Base-by-base conservation (phyloP, 2,329 filamentous ascomycete species). In the Fusarium cyanostomum region DNA sequence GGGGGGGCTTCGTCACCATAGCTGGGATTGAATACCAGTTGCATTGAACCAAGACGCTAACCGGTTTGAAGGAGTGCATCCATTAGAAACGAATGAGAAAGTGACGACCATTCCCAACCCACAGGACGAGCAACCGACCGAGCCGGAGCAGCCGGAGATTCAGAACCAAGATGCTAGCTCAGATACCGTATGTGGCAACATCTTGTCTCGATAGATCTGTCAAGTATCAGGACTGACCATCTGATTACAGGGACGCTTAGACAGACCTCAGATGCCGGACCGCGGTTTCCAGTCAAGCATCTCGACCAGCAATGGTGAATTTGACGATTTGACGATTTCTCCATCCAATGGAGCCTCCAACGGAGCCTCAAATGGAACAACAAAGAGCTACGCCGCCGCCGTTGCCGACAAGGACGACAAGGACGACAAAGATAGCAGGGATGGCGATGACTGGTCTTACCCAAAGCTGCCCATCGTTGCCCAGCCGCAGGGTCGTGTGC, bases 391-490 rank as follows among this genome's bases (percentile, higher is more conserved):
- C 30, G 58, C 57, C 35, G 43, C 34, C 13, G 58, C 21, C 21
- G 56, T 58, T 30, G 56, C 62, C 6, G 55, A 62, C 16, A 46
- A 48, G 28, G 58, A 60, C 7, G 33, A 59, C 18, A 46, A 52
- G 37, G 48, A 64, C 16, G 42, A 45, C 26, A 58, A 54, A 39
- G 53, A 58, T 21, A 42, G 24, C 15, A 41, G 49, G 27, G 58
- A 60, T 7, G 33, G 59, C 11, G 53, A 63, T 13, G 30, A 68
- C 18, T 52, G 62, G 39, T 43, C 61, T 30, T 76, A 77, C 30
- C 74, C 74, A n/a, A 54, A 61, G 15, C 63, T 77, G 6, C 62
- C 63, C n/a, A 66, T 56, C 13, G 54, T 64, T 13, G 42, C 56
- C n/a, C 50, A 64, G 12, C 54, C 56, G 7, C 38, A 53, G 27